A percentile compares a stretch with the other conserved stretches of the same genome.
Conservation (phyloP, 1,284 basidiomycete species). For the Microbotryum saponariae region DNA sequence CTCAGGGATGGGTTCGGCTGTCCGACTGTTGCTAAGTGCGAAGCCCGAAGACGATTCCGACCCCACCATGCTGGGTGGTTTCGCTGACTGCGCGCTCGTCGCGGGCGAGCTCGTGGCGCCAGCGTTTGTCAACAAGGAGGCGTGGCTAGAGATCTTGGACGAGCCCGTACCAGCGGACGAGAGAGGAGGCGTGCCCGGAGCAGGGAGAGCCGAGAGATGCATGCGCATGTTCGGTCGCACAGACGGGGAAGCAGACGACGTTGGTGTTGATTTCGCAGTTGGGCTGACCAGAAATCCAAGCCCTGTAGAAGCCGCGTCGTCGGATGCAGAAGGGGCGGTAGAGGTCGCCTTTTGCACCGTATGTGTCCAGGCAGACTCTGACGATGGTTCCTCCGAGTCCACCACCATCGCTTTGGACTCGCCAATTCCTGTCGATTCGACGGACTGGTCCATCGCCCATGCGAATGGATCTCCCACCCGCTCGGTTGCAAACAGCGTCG, state of each 20-base stretch:
- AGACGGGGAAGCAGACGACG: no score
- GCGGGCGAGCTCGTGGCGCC: not conserved
- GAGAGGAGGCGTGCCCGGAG: conserved; percentile 1
- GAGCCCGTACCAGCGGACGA: conserved; percentile 1
- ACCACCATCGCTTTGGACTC: not conserved
- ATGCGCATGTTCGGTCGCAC: not conserved
- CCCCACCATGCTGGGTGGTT: not conserved
- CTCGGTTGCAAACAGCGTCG: conserved; percentile 7
- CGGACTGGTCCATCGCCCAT: not conserved
- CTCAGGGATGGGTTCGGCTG: not conserved
- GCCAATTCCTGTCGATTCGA: not conserved
- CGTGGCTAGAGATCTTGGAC: not conserved
- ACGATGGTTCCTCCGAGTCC: not conserved
- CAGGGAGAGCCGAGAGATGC: not conserved
- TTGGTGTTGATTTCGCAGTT: no score
- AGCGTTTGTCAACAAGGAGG: not conserved
- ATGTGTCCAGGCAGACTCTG: not conserved
- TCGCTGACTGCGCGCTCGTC: not conserved
- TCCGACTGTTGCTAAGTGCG: no score
- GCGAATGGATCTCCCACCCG: not conserved
- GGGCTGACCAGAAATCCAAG: no score
- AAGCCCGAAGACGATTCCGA: not conserved
- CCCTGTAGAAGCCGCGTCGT: not conserved
- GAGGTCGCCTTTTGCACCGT: not conserved
- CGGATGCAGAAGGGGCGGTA: not conserved